Evolutionary conservation across 192 early-diverging fungal species (phyloP), one percentile per base, ranked within the genome.

Genomic region (Jimgerdemannia flammicorona): DNA sequence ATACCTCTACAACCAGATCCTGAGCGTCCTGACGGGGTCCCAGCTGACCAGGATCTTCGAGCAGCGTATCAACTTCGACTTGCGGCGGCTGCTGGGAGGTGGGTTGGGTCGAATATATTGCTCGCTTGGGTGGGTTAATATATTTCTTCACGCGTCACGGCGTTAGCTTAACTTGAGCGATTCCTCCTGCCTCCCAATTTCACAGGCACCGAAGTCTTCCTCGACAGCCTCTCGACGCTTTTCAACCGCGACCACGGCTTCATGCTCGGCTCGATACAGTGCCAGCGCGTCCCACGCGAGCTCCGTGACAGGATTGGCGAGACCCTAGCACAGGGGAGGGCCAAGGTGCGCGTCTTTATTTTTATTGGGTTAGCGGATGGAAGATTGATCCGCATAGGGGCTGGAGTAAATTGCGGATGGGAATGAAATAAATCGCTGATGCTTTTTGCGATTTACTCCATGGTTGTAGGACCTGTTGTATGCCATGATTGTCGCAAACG

Each of bases 21-120:
- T 97, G 44, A 95, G 93, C 76, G 90, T 93, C 4, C 84, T 97
- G 40, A 96, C 96, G 1, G 79, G 80, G 3, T 79, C 87, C 18
- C 95, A 97, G 80, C 83, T 99, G 75, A 92, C 88, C 9, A 85
- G 83, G 66, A 96, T 98, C 73, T 97, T 97, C 70, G 92, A 95
- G 65, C 90, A 94, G 74, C 86, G 93, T 3, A 85, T 83, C 65
- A 97, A 95, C 81, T 97, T 93, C 85, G 97, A 99, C 84, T 79
- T 99, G 59, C 81, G 97, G 18, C 86, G 90, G 74, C 81, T 97
- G 40, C 84, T 98, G 39, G 89, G 90, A 71, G 94, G 92, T 80
- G 84, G 65, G 42, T 40, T 65, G n/a, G 3, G 7, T 67, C 67
- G 8, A 68, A 68, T 10, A 19, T 14, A 14, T 68, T 68, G 18